Percentiles rank a stretch among this genome's conserved stretches.
Conservation (phyloP, 176 grass and related monocot species). For the Tillandsia leiboldiana region DNA sequence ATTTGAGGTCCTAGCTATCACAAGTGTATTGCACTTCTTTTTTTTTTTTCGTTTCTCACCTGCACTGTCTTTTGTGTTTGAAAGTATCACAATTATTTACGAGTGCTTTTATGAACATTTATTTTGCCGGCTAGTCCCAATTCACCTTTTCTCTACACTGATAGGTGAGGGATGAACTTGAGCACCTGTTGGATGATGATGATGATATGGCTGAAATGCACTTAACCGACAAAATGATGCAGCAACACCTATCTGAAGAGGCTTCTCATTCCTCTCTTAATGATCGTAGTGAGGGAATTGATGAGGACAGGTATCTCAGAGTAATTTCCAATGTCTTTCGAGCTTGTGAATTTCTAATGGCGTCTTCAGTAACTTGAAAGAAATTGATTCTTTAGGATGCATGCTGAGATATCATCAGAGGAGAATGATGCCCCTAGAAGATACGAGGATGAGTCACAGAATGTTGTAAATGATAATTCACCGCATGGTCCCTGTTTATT, state of each 20-base stretch:
- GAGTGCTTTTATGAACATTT: background rate
- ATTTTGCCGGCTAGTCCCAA: background rate
- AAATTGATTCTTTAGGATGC: background rate
- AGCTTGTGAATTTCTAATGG: background rate
- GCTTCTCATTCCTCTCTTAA: constrained; percentile 10
- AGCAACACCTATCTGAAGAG: constrained; percentile 12
- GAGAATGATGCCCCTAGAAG: background rate
- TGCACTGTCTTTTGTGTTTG: too few species aligned
- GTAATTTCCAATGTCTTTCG: background rate
- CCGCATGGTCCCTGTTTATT: background rate
- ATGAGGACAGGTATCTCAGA: constrained; percentile 34
- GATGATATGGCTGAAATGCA: constrained; percentile 61
- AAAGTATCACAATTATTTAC: too few species aligned
- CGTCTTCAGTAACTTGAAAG: background rate
- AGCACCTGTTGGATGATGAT: constrained; percentile 62
- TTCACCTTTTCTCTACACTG: background rate
- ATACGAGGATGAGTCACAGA: background rate
- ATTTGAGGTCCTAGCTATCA: too few species aligned
- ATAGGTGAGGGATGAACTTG: constrained; percentile 70
- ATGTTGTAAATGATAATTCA: background rate
- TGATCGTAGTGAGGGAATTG: background rate
- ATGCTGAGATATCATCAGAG: constrained; percentile 1
- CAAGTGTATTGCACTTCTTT: too few species aligned
- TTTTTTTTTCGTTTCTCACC: too few species aligned
- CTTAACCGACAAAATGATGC: constrained; percentile 51